phyloP scores from a whole-genome alignment of 2,329 filamentous ascomycete species.

The Xylariaceae sp. region DNA sequence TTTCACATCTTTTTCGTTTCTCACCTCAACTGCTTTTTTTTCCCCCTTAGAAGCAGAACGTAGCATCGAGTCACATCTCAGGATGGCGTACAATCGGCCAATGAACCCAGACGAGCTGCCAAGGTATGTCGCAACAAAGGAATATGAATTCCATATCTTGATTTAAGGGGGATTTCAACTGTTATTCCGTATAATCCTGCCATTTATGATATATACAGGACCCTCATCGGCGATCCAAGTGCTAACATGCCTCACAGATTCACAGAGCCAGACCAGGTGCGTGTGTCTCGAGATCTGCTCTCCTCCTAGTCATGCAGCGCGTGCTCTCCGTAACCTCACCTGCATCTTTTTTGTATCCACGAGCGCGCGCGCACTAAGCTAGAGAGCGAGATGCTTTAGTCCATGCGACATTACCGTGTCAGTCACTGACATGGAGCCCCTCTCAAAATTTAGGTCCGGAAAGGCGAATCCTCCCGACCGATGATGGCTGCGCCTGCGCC shows the following conservation, averaged over 20 bases:
- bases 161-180: too few species aligned
- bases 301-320: neutral
- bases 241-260: constrained; percentile 36
- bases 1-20: neutral
- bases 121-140: constrained; percentile 54
- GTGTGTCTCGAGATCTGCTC: constrained; percentile 19
- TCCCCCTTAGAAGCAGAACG: constrained; percentile 1
- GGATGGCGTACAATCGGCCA: constrained; percentile 89
- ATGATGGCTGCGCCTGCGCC: constrained; percentile 20
- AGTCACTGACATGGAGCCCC: constrained; percentile 10
- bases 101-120: constrained; percentile 95
- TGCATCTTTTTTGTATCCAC: neutral
- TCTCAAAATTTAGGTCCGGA: constrained; percentile 8
- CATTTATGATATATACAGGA: neutral
- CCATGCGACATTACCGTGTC: constrained; percentile 1
- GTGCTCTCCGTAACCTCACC: neutral
- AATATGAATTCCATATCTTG: too few species aligned
- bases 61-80: constrained; percentile 15
- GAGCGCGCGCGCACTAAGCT: neutral
- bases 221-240: constrained; percentile 10
- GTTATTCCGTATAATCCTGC: neutral
- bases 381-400: neutral
- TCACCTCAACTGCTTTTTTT: neutral
- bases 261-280: constrained; percentile 45
- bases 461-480: constrained; percentile 14